Evolutionary conservation across 2,329 filamentous ascomycete species (phyloP).

Genomic region (Neobulgaria alba): DNA sequence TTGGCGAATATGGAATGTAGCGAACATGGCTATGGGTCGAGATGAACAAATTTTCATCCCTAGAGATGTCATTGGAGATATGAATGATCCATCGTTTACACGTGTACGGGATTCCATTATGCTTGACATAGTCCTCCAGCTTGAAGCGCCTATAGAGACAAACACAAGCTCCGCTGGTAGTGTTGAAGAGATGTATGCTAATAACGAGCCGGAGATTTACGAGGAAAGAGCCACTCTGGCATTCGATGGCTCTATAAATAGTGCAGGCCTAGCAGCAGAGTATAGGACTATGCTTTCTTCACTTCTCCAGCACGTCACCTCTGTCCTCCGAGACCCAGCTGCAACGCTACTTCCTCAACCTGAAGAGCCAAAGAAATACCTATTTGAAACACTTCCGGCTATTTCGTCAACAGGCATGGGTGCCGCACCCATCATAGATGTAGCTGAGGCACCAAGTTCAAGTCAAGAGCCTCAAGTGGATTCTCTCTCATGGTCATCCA

Average conservation of each 20-base stretch:
- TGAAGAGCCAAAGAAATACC: constrained; percentile 28
- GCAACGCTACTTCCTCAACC: constrained; percentile 32
- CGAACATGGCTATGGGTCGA: constrained; percentile 70
- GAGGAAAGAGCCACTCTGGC: constrained; percentile 9
- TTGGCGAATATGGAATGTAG: constrained; percentile 73
- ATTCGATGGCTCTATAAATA: constrained; percentile 14
- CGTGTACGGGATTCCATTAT: constrained; percentile 64
- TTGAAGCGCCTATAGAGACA: constrained; percentile 15
- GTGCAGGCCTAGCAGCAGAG: constrained; percentile 23
- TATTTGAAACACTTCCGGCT: constrained; percentile 23
- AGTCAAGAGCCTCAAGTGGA: constrained; percentile 23
- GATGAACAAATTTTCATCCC: constrained; percentile 82
- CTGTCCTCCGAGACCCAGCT: constrained; percentile 37
- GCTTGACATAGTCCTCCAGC: constrained; percentile 62
- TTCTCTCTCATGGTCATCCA: constrained; percentile 56
- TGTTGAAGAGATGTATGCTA: background rate
- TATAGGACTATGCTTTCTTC: constrained; percentile 34
- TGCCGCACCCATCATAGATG: constrained; percentile 61
- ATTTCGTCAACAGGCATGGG: constrained; percentile 44
- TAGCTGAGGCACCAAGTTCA: constrained; percentile 33
- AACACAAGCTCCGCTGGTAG: constrained; percentile 11
- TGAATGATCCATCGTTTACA: constrained; percentile 77
- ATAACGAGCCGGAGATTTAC: constrained; percentile 8
- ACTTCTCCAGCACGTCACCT: constrained; percentile 41
- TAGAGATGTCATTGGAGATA: constrained; percentile 64